Evolutionary conservation across 495 filamentous ascomycete species (phyloP).

Genomic region (Neurospora intermedia): DNA sequence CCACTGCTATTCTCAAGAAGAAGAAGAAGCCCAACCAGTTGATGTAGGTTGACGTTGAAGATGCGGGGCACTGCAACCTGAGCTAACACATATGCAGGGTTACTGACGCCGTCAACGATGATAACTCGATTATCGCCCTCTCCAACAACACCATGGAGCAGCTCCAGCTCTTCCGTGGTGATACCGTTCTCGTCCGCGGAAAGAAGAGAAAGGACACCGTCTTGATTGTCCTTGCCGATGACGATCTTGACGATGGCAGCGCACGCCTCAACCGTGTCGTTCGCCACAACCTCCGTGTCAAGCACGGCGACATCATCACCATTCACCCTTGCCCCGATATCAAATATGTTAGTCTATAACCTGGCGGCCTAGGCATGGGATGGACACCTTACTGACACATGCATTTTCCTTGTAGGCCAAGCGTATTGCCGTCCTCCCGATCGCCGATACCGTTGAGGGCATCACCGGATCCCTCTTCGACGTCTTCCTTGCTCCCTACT

Average conservation of each 20-base stretch:
- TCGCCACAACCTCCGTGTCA: conserved; percentile 93
- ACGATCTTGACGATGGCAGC: conserved; percentile 94
- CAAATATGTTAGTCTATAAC: conserved; percentile 75
- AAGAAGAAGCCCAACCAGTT: conserved; percentile 99
- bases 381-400: conserved; percentile 1
- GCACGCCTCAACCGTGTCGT: conserved; percentile 96
- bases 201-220: conserved; percentile 99
- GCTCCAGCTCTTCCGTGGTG: conserved; percentile 93
- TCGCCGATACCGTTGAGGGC: conserved; percentile 96
- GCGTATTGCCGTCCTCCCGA: conserved; percentile 96
- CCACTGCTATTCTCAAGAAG: conserved; percentile 98
- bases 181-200: conserved; percentile 94
- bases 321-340: conserved; percentile 99
- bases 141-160: conserved; percentile 99
- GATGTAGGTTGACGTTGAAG: conserved; percentile 51
- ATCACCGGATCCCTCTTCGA: conserved; percentile 96
- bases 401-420: conserved; percentile 56
- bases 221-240: conserved; percentile 91
- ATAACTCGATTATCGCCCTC: conserved; percentile 97
- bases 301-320: conserved; percentile 94
- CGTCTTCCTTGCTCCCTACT: conserved; percentile 98
- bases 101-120: conserved; percentile 96
- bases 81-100: conserved; percentile 52
- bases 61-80: neutral
- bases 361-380: neutral